A percentile compares a stretch with the other conserved stretches of the same genome.
phyloP scores from a whole-genome alignment of 352 stramenopile species.

The Phytophthora citricola region DNA sequence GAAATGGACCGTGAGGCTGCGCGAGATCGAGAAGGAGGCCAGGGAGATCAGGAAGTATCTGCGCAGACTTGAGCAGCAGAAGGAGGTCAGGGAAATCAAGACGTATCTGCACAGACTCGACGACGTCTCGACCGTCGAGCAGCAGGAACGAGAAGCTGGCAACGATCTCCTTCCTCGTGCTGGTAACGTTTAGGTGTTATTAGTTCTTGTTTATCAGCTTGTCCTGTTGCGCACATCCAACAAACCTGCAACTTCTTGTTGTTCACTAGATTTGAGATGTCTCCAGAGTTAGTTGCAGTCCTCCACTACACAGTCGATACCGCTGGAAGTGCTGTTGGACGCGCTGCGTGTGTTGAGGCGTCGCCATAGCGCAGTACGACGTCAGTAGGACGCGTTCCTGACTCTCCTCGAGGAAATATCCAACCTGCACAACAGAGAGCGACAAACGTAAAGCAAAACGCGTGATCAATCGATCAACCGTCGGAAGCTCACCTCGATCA shows the following conservation, averaged over 20 bases:
- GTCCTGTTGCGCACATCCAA: no score
- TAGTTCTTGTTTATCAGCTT: not conserved
- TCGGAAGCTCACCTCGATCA: slow-evolving; percentile 61
- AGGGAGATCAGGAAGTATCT: slow-evolving; percentile 32
- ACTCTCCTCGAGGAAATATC: slow-evolving; percentile 50
- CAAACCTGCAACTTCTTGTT: not conserved
- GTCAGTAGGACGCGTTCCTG: slow-evolving; percentile 44
- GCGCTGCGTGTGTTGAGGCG: slow-evolving; percentile 15
- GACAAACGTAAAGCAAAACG: no score
- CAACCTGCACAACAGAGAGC: slow-evolving; percentile 40
- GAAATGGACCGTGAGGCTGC: slow-evolving; percentile 26
- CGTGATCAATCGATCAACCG: not conserved
- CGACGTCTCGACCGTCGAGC: no score
- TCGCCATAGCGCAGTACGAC: slow-evolving; percentile 62
- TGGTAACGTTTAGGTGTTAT: slow-evolving; percentile 7
- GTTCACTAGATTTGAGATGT: slow-evolving; percentile 23
- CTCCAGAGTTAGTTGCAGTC: slow-evolving; percentile 26
- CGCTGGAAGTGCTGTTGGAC: slow-evolving; percentile 50
- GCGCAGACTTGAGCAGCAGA: slow-evolving; percentile 18
- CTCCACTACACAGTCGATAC: slow-evolving; percentile 40
- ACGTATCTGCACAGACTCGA: no score
- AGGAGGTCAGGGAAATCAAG: not conserved
- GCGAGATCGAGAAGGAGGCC: slow-evolving; percentile 31
- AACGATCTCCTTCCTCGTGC: not conserved
- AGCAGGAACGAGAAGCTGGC: no score